A percentile compares a stretch with the other conserved stretches of the same genome.
phyloP scores from a whole-genome alignment of 1,139 yeast species.

The Hyphopichia fennica region DNA sequence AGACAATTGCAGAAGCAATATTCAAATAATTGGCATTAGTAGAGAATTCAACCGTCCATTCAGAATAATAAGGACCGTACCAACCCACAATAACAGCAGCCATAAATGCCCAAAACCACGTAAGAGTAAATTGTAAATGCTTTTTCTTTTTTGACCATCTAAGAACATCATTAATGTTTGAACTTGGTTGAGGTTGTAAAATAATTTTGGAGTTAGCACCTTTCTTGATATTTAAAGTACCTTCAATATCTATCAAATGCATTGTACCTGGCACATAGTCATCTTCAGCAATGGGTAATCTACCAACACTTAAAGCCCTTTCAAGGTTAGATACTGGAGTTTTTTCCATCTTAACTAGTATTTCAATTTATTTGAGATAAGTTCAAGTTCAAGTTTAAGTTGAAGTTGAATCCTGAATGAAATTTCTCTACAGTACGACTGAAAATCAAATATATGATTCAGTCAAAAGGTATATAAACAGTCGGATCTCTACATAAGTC shows the following conservation, averaged over 20 bases:
- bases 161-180: conserved; percentile 34
- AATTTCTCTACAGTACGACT: no score
- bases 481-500: no score
- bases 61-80: conserved; percentile 40
- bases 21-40: conserved; percentile 28
- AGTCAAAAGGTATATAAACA: no score
- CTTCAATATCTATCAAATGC: conserved; percentile 52
- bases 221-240: conserved; percentile 33
- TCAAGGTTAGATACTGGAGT: not conserved
- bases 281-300: conserved; percentile 6
- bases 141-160: conserved; percentile 25
- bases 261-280: conserved; percentile 60
- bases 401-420: no score
- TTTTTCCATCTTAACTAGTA: not conserved
- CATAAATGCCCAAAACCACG: conserved; percentile 19
- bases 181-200: conserved; percentile 34
- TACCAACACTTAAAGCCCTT: not conserved
- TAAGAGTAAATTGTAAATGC: conserved; percentile 12
- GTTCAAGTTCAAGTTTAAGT: no score
- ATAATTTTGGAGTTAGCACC: conserved; percentile 17
- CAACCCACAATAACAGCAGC: conserved; percentile 43
- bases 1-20: conserved; percentile 31
- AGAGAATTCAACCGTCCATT: conserved; percentile 33
- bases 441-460: no score
- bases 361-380: no score